Conservation (phyloP, 2,329 filamentous ascomycete genomes). For the Dactylellina sp. region DNA sequence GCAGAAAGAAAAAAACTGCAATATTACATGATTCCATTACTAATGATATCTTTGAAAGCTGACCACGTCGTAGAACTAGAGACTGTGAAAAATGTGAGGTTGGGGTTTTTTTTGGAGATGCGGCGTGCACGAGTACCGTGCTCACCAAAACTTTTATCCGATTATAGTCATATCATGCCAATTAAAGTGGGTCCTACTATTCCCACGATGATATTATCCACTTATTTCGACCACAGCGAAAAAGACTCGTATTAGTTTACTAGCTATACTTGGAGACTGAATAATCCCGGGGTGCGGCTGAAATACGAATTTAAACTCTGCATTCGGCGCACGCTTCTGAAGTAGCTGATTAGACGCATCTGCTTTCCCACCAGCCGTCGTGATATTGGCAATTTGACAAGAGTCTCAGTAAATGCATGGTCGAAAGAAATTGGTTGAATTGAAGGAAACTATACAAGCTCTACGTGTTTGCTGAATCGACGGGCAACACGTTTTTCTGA, state of each 20-base stretch:
- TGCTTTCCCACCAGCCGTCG: background rate
- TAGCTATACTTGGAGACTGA: background rate
- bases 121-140: constrained; percentile 5
- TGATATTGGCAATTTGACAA: background rate
- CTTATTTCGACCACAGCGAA: constrained; percentile 5
- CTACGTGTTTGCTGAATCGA: background rate
- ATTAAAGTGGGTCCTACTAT: background rate
- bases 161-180: background rate
- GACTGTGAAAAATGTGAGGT: constrained; percentile 1
- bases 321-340: background rate
- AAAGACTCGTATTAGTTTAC: background rate
- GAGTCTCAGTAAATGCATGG: background rate
- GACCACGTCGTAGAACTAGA: background rate
- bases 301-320: background rate
- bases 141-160: background rate
- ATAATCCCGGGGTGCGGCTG: background rate
- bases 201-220: background rate
- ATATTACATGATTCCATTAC: background rate
- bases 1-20: background rate
- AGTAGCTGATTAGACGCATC: constrained; percentile 1
- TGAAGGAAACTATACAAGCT: background rate
- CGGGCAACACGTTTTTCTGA: background rate
- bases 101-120: background rate
- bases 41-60: background rate
- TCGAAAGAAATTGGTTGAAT: background rate